Percentiles rank a stretch among this genome's conserved stretches.
These are phyloP conservation scores for Lentinula guzmanii DNA, from an alignment of 768 basidiomycete species.

Conservation along the genomic window DNA sequence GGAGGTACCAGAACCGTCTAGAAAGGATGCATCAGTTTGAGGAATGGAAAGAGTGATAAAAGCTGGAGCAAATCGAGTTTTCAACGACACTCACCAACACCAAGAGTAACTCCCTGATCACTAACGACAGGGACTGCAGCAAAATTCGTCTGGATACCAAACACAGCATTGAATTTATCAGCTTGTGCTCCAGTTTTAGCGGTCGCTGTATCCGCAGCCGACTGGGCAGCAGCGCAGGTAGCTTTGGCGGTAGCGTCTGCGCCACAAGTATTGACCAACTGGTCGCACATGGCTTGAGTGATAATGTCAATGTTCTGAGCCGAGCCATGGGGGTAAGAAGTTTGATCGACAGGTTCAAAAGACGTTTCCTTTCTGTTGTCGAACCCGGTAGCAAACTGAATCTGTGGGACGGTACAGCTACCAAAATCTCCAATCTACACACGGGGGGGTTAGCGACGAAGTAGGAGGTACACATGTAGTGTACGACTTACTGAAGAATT, in stretches of 20 bases:
- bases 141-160: slow-evolving; percentile 37
- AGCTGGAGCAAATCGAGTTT: not conserved
- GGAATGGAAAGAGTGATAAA: not conserved
- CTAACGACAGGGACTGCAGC: slow-evolving; percentile 19
- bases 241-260: slow-evolving; percentile 49
- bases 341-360: slow-evolving; percentile 12
- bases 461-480: not conserved
- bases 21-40: not conserved
- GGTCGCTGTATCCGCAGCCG: slow-evolving; percentile 33
- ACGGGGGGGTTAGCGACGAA: not conserved
- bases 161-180: slow-evolving; percentile 44
- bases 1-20: not conserved
- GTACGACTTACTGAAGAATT: not conserved
- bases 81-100: not conserved
- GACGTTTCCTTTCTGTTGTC: slow-evolving; percentile 42
- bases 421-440: slow-evolving; percentile 34
- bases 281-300: slow-evolving; percentile 49
- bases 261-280: slow-evolving; percentile 43
- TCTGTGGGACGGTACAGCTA: slow-evolving; percentile 48
- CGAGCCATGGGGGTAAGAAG: slow-evolving; percentile 46
- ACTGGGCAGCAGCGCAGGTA: slow-evolving; percentile 35
- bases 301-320: slow-evolving; percentile 53
- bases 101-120: slow-evolving; percentile 3
- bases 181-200: slow-evolving; percentile 49
- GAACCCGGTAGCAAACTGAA: slow-evolving; percentile 53